Evolutionary conservation across 2,329 filamentous ascomycete genomes (phyloP).

Genomic region (Claviceps africana): DNA sequence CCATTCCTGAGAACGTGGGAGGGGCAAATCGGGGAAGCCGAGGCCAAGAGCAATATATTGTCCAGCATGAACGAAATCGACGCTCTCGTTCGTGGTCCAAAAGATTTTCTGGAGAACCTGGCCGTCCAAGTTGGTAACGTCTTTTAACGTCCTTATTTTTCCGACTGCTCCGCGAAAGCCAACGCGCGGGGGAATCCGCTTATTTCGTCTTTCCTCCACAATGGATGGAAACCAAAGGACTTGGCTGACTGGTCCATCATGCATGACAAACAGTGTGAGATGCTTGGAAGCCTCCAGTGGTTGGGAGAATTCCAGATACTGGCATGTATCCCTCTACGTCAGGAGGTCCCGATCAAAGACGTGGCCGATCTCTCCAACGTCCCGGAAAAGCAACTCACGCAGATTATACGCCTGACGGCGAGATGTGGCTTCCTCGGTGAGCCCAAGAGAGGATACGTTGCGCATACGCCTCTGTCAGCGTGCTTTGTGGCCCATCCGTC

Average conservation of each 20-base stretch:
- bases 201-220: background rate
- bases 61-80: slow-evolving; percentile 1
- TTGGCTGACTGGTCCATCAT: background rate
- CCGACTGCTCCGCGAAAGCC: background rate
- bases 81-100: background rate
- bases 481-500: slow-evolving; percentile 1
- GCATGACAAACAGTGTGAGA: slow-evolving; percentile 1
- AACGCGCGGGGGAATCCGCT: background rate
- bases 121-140: slow-evolving; percentile 1
- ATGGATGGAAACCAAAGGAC: too few relatives aligned
- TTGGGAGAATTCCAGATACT: slow-evolving; percentile 29
- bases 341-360: slow-evolving; percentile 22
- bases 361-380: slow-evolving; percentile 26
- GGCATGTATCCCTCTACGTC: slow-evolving; percentile 26
- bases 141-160: background rate
- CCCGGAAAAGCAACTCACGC: slow-evolving; percentile 21
- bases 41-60: background rate
- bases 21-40: background rate
- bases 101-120: slow-evolving; percentile 2
- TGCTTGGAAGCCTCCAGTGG: slow-evolving; percentile 8
- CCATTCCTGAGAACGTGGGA: background rate
- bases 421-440: slow-evolving; percentile 5
- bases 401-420: slow-evolving; percentile 15
- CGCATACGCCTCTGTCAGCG: slow-evolving; percentile 5
- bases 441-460: background rate